Evolutionary conservation across 345 rosid genomes (phyloP), one percentile per base, ranked within the genome.

Genomic region (Noccaea bulbosa): DNA sequence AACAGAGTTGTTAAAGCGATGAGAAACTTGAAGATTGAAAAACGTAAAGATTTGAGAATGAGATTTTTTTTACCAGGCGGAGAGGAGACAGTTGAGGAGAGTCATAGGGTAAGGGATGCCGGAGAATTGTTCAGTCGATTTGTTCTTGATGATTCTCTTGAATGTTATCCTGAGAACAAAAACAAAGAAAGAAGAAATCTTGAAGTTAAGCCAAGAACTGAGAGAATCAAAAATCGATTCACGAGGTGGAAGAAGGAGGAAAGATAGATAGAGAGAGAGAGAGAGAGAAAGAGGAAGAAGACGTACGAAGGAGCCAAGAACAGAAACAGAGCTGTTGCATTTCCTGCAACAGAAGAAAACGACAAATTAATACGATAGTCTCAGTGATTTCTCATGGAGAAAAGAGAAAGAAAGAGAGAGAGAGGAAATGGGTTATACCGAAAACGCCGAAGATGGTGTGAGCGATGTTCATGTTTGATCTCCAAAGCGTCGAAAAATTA

Each of bases 51-150:
- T 14, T 62, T 0, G 15, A 35, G 60, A 45, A 11, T 35, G 30
- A 2, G 8, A 6, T 11, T 24, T 52, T 77, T 11, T 24, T 52
- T 77, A 94, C 99, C 99, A 94, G 5, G 98, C 93, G 14, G 99
- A 88, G 61, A 94, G 97, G 70, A 94, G 96, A 71, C 96, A 89
- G 85, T 94, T 94, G 83, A 94, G 95, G 67, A 94, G 70, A 24
- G 99, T 89, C 99, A 94, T 91, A 30, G 84, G 86, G 59, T 94
- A 94, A 3, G 99, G 99, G n/a, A 94, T 79, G 24, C 99, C 99
- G 5, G 99, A 94, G 84, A 92, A 94, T 57, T 91, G 87, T 76
- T 94, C 96, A 0, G 98, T 91, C 0, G 96, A 85, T 62, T 78
- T 86, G 74, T 75, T 80, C 72, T 52, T 74, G 54, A 89, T 54